Evolutionary conservation across 495 filamentous ascomycete species (phyloP).

Genomic region (Corynascus novoguineensis): DNA sequence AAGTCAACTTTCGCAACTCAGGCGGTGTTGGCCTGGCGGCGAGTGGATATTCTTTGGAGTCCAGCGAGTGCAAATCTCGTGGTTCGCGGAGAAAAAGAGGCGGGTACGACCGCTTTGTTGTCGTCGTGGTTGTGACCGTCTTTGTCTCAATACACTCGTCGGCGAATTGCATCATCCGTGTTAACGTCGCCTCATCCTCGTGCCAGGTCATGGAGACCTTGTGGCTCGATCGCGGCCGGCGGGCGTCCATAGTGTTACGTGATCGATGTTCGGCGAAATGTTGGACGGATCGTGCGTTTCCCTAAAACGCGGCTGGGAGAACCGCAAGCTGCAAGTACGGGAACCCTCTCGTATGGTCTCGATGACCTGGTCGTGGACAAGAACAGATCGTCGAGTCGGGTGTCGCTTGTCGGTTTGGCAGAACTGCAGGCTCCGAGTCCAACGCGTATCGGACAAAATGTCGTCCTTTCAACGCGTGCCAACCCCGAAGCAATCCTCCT

Average conservation of each 20-base stretch:
- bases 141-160: conserved; percentile 57
- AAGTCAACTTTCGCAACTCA: conserved; percentile 64
- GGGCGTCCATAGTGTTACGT: conserved; percentile 29
- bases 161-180: conserved; percentile 42
- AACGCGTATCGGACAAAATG: conserved; percentile 11
- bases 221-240: conserved; percentile 41
- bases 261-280: neutral
- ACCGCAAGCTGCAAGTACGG: neutral
- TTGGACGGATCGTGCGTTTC: neutral
- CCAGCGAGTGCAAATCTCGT: conserved; percentile 64
- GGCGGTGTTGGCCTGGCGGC: conserved; percentile 74
- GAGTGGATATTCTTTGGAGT: conserved; percentile 85
- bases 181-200: conserved; percentile 34
- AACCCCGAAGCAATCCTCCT: conserved; percentile 5
- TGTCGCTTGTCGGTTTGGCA: neutral
- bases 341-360: neutral
- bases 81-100: conserved; percentile 74
- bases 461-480: conserved; percentile 13
- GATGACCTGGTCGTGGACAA: neutral
- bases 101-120: conserved; percentile 83
- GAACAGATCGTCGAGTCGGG: neutral
- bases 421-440: conserved; percentile 5
- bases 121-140: conserved; percentile 87
- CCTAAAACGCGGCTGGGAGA: neutral
- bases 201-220: conserved; percentile 44